These are phyloP conservation scores for Rosa multiflora DNA, from an alignment of 306 rosid genomes.

Conservation along the genomic window DNA sequence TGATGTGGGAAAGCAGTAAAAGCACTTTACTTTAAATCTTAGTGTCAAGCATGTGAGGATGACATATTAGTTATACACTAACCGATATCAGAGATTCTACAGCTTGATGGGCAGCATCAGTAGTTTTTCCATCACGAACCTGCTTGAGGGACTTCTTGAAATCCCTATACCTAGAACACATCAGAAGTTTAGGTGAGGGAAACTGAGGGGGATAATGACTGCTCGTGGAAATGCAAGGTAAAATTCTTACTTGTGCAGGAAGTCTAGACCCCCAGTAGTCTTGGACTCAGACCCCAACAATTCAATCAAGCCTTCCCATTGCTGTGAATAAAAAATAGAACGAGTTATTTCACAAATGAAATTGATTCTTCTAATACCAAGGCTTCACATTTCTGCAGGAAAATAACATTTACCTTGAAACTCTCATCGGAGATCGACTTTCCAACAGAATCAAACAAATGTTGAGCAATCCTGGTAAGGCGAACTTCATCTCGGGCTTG, in stretches of 20 bases:
- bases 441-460: slow-evolving; percentile 88
- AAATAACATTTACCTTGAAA: slow-evolving; percentile 58
- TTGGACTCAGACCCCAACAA: slow-evolving; percentile 88
- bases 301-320: slow-evolving; percentile 96
- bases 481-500: slow-evolving; percentile 78
- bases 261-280: slow-evolving; percentile 87
- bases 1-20: neutral
- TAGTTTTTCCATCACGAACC: slow-evolving; percentile 54
- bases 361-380: slow-evolving; percentile 14
- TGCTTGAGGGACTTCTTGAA: slow-evolving; percentile 84
- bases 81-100: slow-evolving; percentile 76
- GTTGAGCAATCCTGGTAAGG: slow-evolving; percentile 82
- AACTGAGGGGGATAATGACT: slow-evolving; percentile 9
- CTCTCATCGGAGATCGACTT: slow-evolving; percentile 92
- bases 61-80: slow-evolving; percentile 7
- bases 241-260: slow-evolving; percentile 75
- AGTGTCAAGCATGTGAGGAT: neutral
- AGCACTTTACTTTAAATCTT: neutral
- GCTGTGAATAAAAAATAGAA: slow-evolving; percentile 44
- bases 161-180: slow-evolving; percentile 74
- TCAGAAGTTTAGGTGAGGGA: slow-evolving; percentile 18
- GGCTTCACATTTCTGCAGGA: slow-evolving; percentile 6
- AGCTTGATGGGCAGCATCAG: slow-evolving; percentile 72
- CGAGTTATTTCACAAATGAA: slow-evolving; percentile 4
- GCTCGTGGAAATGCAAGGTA: slow-evolving; percentile 12